Percentiles rank a stretch among this genome's conserved stretches.
Evolutionary conservation across 225 moss, liverwort and hornwort species (phyloP).

Genomic region (Antitrichia curtipendula): DNA sequence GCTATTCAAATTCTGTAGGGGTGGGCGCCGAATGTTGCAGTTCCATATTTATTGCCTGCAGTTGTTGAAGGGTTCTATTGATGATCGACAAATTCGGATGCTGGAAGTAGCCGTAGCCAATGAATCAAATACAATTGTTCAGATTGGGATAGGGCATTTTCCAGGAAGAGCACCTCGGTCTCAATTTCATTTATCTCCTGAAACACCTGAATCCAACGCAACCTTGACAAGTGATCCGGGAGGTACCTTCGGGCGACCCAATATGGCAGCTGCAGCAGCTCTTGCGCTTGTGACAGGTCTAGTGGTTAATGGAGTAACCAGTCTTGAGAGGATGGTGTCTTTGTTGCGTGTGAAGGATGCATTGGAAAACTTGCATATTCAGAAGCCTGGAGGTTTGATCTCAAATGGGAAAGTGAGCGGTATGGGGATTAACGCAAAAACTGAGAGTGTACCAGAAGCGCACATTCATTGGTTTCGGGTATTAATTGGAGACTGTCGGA

Average conservation of each 20-base stretch:
- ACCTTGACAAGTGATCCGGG: constrained; percentile 49
- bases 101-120: constrained; percentile 84
- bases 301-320: constrained; percentile 74
- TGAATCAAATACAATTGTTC: constrained; percentile 55
- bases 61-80: constrained; percentile 71
- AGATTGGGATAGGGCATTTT: constrained; percentile 59
- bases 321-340: constrained; percentile 80
- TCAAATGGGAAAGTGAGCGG: constrained; percentile 61
- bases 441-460: constrained; percentile 74
- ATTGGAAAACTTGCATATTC: constrained; percentile 66
- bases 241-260: constrained; percentile 50
- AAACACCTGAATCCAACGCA: constrained; percentile 61
- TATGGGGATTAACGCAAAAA: constrained; percentile 45
- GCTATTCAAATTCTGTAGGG: constrained; percentile 27
- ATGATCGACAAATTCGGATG: constrained; percentile 81
- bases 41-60: constrained; percentile 85
- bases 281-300: constrained; percentile 66
- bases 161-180: constrained; percentile 63
- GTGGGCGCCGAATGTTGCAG: constrained; percentile 76
- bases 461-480: constrained; percentile 89
- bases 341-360: constrained; percentile 71
- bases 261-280: constrained; percentile 67
- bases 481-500: constrained; percentile 82
- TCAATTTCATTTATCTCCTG: constrained; percentile 75
- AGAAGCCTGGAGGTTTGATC: constrained; percentile 45